Conservation (phyloP, 2,329 filamentous ascomycete genomes). For the Pseudogymnoascus sp. region DNA sequence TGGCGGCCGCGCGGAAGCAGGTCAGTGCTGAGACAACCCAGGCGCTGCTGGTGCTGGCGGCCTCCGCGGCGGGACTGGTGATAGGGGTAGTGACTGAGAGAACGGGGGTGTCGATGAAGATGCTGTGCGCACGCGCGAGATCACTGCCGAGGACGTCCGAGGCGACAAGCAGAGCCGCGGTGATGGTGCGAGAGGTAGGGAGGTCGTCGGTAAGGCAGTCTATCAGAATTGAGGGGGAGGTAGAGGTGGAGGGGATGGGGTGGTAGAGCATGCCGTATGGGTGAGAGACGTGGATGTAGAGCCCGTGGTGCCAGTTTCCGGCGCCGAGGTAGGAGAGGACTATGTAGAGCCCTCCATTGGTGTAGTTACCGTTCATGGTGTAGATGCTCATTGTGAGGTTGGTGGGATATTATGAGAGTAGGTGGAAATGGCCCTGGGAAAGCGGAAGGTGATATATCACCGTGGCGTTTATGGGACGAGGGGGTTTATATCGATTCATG, state of each 20-base stretch:
- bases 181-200: neutral
- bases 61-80: neutral
- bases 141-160: neutral
- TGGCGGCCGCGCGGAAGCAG: neutral
- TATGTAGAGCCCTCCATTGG: neutral
- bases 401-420: neutral
- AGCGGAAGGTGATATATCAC: neutral
- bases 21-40: neutral
- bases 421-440: neutral
- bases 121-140: neutral
- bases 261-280: constrained; percentile 6
- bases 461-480: neutral
- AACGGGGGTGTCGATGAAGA: neutral
- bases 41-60: neutral
- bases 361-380: neutral
- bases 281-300: constrained; percentile 7
- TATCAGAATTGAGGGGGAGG: neutral
- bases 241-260: neutral
- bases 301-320: neutral
- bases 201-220: neutral
- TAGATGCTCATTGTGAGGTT: neutral
- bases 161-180: neutral
- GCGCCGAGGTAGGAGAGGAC: neutral
- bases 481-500: neutral
- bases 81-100: neutral